Base-by-base conservation (phyloP, 1,284 basidiomycete species). In the Cronartium ribicola region DNA sequence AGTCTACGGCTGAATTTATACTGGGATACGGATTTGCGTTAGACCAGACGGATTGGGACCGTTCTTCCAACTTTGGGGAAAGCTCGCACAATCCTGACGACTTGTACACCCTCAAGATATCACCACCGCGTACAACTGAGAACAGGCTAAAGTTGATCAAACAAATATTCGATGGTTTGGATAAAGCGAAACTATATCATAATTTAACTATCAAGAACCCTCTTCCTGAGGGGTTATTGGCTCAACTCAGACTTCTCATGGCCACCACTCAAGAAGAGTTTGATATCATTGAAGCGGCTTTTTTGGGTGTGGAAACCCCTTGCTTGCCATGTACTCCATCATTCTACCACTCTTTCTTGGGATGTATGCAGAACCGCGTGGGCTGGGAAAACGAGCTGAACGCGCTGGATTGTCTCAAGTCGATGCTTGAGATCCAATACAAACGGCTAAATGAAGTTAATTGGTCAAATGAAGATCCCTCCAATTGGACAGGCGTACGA, bases 1-100 rank as follows among this genome's bases (percentile, higher is more conserved):
- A 73, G 22, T 67, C 71, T 14, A 73, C 64, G 7, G 71, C 11
- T 13, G 71, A 73, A 67, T 67, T 66, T 11, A 73, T 73, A 20
- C 39, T 73, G 36, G 71, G 71, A n/a, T 73, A 73, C 29, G 71
- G 71, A 0, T 73, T 73, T 62, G 63, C 29, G 29, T 51, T 73
- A 6, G 43, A 43, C 8, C 62, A 73, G 20, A 22, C 66, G 46
- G 71, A 66, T n/a, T 73, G 71, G 71, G 29, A 72, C 17, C 11
- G 41, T n/a, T 46, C 11, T 6, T 51, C 37, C 11, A 36, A 40
- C n/a, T 40, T 41, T 4, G 17, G 20, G n/a, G 20, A 41, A 13
- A 71, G 14, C 11, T 29, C 8, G 14, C 40, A 14, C 4, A 73
- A 73, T 29, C 71, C 71, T 10, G 71, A 73, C 22, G 71, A 73